These are phyloP conservation scores for Incumbomyces lentus DNA, from an alignment of 2,329 filamentous ascomycete genomes.

Conservation along the genomic window DNA sequence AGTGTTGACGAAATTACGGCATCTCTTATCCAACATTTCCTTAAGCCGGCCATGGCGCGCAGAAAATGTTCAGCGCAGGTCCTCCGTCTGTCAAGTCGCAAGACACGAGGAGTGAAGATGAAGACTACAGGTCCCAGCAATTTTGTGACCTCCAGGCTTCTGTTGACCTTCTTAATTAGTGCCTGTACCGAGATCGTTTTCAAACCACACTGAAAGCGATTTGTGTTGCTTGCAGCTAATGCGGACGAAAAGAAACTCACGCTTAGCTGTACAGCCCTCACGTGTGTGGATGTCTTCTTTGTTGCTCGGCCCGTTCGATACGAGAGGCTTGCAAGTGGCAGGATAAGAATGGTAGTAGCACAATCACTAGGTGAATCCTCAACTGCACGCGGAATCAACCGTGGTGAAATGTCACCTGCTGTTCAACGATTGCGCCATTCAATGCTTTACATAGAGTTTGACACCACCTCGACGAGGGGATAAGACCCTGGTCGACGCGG, in stretches of 20 bases:
- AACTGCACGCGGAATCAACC: constrained; percentile 7
- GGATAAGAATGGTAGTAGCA: not conserved
- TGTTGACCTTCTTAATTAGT: too few species aligned
- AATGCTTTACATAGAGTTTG: not conserved
- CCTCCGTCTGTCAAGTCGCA: not conserved
- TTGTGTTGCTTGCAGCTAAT: not conserved
- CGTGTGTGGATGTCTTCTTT: not conserved
- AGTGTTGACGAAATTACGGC: constrained; percentile 3
- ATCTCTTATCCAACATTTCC: not conserved
- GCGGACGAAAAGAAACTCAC: not conserved
- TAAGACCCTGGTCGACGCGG: not conserved
- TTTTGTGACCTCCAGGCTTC: not conserved
- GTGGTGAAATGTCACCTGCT: constrained; percentile 6
- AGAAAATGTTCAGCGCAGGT: not conserved
- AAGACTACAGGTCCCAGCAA: not conserved
- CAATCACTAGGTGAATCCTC: not conserved
- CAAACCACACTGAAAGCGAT: too few species aligned
- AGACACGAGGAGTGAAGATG: not conserved
- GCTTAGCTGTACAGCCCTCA: not conserved
- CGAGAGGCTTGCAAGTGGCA: not conserved
- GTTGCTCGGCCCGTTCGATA: not conserved
- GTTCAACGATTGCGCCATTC: constrained; percentile 6
- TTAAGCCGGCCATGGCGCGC: not conserved
- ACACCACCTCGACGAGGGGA: not conserved
- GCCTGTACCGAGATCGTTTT: too few species aligned